Base-by-base conservation (phyloP, 805 yeast species). In the Kuraishia capsulata region DNA sequence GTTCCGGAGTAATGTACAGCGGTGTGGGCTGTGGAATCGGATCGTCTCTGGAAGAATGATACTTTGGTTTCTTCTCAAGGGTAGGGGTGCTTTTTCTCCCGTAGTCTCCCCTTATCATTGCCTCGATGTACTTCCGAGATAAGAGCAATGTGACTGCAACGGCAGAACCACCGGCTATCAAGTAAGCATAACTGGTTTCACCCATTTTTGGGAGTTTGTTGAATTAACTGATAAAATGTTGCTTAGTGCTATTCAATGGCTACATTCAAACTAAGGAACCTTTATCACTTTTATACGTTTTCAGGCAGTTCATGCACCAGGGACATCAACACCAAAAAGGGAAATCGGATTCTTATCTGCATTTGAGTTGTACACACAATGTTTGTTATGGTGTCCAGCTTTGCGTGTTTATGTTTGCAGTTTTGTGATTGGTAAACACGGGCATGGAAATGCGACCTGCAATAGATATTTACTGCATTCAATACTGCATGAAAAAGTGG, bases 1-100 rank as follows among this genome's bases (percentile, higher is more conserved):
- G 76, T 36, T 81, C 86, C 2, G 84, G 83, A 0, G 83, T 78
- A 37, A 81, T 70, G 59, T 62, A 63, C 21, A 79, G 57, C 0
- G 86, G 83, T 0, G 77, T 68, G 17, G 81, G 80, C 30, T 53
- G 52, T 8, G 75, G 73, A 10, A 53, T 48, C 16, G 60, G 61
- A 9, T 57, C 60, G 36, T 54, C 43, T 37, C 35, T 28, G 23
- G 44, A 50, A 4, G 53, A 44, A 19, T 48, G 50, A 33, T 50
- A 51, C 28, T 45, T 50, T 1, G 49, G 44, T 28, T 43, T 46
- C 31, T 42, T 45, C n/a, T 33, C 32, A n/a, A 35, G 32, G 11
- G 24, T 35, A 16, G 41, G 30, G 17, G 39, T 23, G 25, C 33
- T 37, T 17, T 21, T 35, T 13, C 19, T n/a, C 4, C 17, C 18